These are phyloP conservation scores for Spiraea crenata DNA, from an alignment of 331 rosid species.

Conservation along the genomic window DNA sequence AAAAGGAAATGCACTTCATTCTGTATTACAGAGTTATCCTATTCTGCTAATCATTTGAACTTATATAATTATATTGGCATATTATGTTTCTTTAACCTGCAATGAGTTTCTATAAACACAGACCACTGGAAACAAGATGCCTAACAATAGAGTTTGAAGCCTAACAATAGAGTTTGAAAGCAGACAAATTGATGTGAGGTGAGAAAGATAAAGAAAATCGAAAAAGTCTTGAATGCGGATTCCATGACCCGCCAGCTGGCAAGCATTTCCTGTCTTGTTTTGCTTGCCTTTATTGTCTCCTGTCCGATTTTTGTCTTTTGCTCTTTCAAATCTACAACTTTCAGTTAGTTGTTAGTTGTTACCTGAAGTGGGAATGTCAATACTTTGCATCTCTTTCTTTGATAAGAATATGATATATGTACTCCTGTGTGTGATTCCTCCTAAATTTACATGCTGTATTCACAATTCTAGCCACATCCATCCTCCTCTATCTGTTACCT, in stretches of 20 bases:
- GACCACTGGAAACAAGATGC: not conserved
- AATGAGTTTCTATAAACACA: not conserved
- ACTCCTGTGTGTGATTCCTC: not conserved
- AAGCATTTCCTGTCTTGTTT: not conserved
- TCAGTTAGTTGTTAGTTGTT: not conserved
- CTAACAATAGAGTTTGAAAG: not conserved
- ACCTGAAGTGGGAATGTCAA: not conserved
- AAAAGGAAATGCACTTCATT: not conserved
- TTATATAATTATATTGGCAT: not conserved
- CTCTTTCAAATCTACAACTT: not conserved
- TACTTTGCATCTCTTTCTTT: not conserved
- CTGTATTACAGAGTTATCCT: not conserved
- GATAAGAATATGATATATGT: not conserved
- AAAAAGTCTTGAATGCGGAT: not conserved
- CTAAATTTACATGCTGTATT: not conserved
- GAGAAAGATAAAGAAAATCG: constrained; percentile 1
- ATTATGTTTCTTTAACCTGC: not conserved
- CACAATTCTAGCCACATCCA: not conserved
- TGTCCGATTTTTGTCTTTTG: not conserved
- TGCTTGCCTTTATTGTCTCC: not conserved
- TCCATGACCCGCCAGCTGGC: not conserved
- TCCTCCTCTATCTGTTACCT: not conserved
- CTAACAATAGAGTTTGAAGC: not conserved
- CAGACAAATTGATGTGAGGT: not conserved
- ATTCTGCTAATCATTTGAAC: not conserved